Base-by-base conservation (phyloP, 306 rosid genomes). In the Begonia fuchsioides region DNA sequence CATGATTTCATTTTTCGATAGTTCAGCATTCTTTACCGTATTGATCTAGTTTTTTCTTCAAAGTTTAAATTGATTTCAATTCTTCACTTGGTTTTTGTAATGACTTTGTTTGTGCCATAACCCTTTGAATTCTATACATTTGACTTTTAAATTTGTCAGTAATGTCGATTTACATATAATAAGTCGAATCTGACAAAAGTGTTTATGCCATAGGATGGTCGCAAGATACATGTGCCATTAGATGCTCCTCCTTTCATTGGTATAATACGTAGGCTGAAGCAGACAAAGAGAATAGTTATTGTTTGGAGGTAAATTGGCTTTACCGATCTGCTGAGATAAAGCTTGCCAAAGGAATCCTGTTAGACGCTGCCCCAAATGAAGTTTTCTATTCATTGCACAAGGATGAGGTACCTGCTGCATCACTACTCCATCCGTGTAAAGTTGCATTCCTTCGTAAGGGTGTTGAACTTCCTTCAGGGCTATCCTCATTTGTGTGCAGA, bases 341-440 rank as follows among this genome's bases (percentile, higher is more conserved):
- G 63, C 94, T 87, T 43, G 62, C 72, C 11, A 87, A 83, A 72
- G 94, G 87, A 54, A 43, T 66, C 62, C 53, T 20, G 10, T 61
- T 71, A 72, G 96, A 83, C 57, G 94, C 96, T 68, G 94, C 84
- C 0, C 96, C 86, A 2, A 87, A 87, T 81, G 96, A 87, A 63
- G 65, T 87, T 40, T 87, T 87, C 54, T 87, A 83, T 53, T 87
- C 96, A 73, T 87, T 83, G 61, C 96, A 87, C 49, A 80, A 87
- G 92, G 85, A 87, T 87, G 94, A 83, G 75, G 83, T 70, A 49
- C 87, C 90, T 71, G 96, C 87, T 55, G 93, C 94, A 69, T 83
- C 94, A 10, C 52, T 87, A 76, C 85, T 87, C 65, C 96, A 87
- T 83, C 94, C 85, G 47, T 87, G 96, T 77, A 87, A 80, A 83